Base-by-base conservation (phyloP, 2,329 filamentous ascomycete genomes). In the Fusarium nygamai region DNA sequence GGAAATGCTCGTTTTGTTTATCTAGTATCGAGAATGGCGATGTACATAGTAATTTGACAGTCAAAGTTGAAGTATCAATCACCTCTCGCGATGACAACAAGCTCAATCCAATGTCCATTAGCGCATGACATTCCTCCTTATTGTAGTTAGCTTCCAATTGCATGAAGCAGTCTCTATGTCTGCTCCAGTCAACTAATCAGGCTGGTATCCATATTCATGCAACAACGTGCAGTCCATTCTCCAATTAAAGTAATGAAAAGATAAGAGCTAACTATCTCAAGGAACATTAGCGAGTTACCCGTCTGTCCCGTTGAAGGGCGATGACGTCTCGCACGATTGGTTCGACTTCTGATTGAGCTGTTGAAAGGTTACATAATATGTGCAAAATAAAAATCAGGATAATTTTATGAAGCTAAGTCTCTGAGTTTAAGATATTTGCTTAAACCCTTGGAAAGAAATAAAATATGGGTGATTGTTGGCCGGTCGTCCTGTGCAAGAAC, bases 281-380 rank as follows among this genome's bases (percentile, higher is more conserved):
- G 41, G 10, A 19, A 24, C 10, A 17, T 6, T 3, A 6, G 13
- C 39, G 39, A n/a, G 22, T 8, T 16, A 16, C 22, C 39, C 1
- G 2, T 34, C 34, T 36, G 9, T 12, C 10, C 19, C 19, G 19
- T 20, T 11, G 17, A 17, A 38, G 34, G 34, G 8, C 7, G 34
- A 36, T 17, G 34, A 16, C 7, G 17, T 38, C 9, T 24, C 6
- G 22, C 43, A 46, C 7, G 11, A 13, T 6, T 22, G 19, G 3
- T 3, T 5, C 1, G 4, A 16, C 4, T 22, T 48, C 13, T 22
- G 13, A 12, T 8, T 2, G 3, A 19, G n/a, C n/a, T 17, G 9
- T 24, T 12, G 6, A n/a, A 17, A n/a, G 13, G 6, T n/a, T 41
- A 8, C 1, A 6, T 6, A 41, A 16, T 16, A n/a, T 16, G 2